These are phyloP conservation scores for Naematelia encephala DNA, from an alignment of 768 basidiomycete genomes.

Conservation along the genomic window DNA sequence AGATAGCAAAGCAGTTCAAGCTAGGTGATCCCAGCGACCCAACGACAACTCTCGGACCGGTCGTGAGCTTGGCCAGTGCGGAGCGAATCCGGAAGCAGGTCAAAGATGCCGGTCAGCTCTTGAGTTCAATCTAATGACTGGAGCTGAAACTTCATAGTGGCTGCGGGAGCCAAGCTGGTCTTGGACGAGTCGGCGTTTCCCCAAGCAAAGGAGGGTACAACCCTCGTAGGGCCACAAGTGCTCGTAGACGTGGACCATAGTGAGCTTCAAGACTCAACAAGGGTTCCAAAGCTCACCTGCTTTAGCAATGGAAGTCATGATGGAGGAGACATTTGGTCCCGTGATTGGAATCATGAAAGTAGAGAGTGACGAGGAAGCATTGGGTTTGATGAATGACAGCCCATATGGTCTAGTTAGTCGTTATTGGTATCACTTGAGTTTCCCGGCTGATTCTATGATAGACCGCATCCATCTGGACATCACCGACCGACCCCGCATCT, in stretches of 20 bases:
- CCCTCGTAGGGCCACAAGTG: constrained; percentile 88
- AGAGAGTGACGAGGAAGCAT: constrained; percentile 73
- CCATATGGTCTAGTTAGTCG: constrained; percentile 68
- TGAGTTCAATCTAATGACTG: neutral
- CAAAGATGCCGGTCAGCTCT: constrained; percentile 67
- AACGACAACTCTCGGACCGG: constrained; percentile 82
- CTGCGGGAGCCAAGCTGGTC: constrained; percentile 72
- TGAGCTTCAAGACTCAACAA: constrained; percentile 52
- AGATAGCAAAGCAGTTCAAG: constrained; percentile 73
- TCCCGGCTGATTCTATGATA: constrained; percentile 8
- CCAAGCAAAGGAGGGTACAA: constrained; percentile 66
- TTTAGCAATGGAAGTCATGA: constrained; percentile 89
- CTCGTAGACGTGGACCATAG: constrained; percentile 83
- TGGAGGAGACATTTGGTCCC: constrained; percentile 82
- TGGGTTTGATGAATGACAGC: constrained; percentile 92
- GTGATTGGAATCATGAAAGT: constrained; percentile 91
- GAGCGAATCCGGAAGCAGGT: constrained; percentile 81
- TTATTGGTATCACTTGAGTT: neutral
- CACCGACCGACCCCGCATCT: constrained; percentile 62
- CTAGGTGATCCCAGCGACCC: constrained; percentile 78
- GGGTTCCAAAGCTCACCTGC: constrained; percentile 2
- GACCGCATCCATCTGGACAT: constrained; percentile 93
- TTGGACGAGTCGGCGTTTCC: constrained; percentile 65
- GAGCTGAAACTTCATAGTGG: constrained; percentile 54
- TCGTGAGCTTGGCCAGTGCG: constrained; percentile 83